Percentiles rank a stretch among this genome's conserved stretches.
Conservation (phyloP, 345 rosid species). For the Corchorus capsularis region DNA sequence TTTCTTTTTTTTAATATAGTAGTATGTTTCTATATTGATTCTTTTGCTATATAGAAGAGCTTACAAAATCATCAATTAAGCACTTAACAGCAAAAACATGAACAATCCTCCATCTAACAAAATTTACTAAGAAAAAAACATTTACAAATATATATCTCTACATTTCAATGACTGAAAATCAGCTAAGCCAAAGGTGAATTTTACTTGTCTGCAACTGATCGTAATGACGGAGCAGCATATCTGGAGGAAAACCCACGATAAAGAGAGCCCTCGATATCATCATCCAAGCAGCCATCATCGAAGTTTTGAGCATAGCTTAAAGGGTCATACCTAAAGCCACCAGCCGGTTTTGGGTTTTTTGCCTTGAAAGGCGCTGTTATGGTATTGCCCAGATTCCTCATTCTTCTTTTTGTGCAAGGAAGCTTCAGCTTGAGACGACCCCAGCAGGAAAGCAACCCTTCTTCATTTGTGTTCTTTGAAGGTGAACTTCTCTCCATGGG, state of each 20-base stretch:
- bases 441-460: conserved; percentile 43
- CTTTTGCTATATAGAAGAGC: background rate
- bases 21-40: conserved; percentile 12
- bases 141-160: background rate
- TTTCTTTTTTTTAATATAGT: background rate
- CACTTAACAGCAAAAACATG: background rate
- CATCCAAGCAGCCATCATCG: conserved; percentile 40
- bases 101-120: background rate
- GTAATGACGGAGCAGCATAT: conserved; percentile 33
- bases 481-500: conserved; percentile 31
- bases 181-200: background rate
- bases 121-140: background rate
- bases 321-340: conserved; percentile 49
- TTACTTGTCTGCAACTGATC: conserved; percentile 21
- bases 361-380: conserved; percentile 21
- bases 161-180: background rate
- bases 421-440: conserved; percentile 44
- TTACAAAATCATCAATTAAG: background rate
- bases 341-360: conserved; percentile 25
- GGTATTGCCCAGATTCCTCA: conserved; percentile 19
- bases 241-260: conserved; percentile 46
- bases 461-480: conserved; percentile 26
- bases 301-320: conserved; percentile 56
- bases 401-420: conserved; percentile 37
- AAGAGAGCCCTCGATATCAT: conserved; percentile 22